Base-by-base conservation (phyloP, 129 eudicot species). In the Pulicaria dysenterica region DNA sequence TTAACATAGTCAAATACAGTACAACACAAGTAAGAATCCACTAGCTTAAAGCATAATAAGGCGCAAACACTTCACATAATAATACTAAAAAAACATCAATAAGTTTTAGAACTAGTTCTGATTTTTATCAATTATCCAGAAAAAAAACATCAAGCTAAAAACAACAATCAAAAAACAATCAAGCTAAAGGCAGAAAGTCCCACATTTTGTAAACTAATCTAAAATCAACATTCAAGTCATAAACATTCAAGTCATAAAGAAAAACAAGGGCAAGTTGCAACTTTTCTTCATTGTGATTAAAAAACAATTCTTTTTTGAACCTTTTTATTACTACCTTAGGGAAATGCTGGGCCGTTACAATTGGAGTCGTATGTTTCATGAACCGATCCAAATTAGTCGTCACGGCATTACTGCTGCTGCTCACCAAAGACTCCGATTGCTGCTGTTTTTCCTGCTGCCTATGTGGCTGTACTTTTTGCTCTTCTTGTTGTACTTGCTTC, bases 311-410 rank as follows among this genome's bases (percentile, higher is more conserved):
- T 46, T 49, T 44, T 3, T 16, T 12, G 4, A 46, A 64, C 42
- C 24, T 9, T 54, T 54, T n/a, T 4, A 47, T 17, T 1, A 9
- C 48, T 84, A 94, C 99, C 99, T 85, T 86, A 14, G 93, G 72
- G 61, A 94, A 86, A 53, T 74, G 73, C 68, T 88, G 99, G 70
- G 93, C 96, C 3, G 83, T 75, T 13, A 94, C 97, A 64, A 63
- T 8, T 3, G 99, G 99, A 72, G 91, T 90, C 3, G 97, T 94
- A 60, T 82, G 92, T 77, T 94, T 91, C 83, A 94, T 80, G 61
- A 94, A 94, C 78, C 87, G 89, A 83, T 94, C 99, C 86, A 92
- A 87, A 79, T 92, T 89, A 65, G 85, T 83, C 16, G 62, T 56
- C 51, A 62, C 54, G 15, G 53, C 67, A 65, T 66, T 68, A 38